phyloP scores from a whole-genome alignment of 192 early-diverging fungal genomes.

The Entophlyctis helioformis region DNA sequence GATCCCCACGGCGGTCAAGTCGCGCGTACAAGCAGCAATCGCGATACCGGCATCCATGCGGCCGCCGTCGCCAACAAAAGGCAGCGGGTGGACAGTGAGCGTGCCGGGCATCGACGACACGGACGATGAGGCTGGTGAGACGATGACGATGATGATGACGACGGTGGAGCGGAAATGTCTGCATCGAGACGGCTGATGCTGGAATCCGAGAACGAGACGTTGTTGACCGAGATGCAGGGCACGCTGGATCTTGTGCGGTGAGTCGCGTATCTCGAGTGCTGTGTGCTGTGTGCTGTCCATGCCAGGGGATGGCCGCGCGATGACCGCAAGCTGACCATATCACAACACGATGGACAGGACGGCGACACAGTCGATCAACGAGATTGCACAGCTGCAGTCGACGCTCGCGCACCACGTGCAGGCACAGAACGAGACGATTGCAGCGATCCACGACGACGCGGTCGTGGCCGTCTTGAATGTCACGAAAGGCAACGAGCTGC shows the following conservation, averaged over 20 bases:
- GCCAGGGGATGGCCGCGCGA: too few relatives aligned
- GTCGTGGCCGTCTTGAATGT: constrained; percentile 17
- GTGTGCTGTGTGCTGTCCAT: too few relatives aligned
- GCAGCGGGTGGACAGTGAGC: too few relatives aligned
- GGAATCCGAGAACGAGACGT: constrained; percentile 21
- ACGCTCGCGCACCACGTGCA: constrained; percentile 22
- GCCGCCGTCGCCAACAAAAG: too few relatives aligned
- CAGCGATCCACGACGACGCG: constrained; percentile 25
- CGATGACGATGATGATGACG: constrained; percentile 24
- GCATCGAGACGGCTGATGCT: constrained; percentile 14
- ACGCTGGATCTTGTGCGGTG: constrained; percentile 31
- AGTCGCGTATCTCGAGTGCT: neutral
- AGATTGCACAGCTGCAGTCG: constrained; percentile 22
- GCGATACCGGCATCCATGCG: too few relatives aligned
- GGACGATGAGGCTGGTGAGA: neutral
- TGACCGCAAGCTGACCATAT: neutral
- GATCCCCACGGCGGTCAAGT: too few relatives aligned
- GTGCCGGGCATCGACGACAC: neutral
- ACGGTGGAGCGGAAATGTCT: constrained; percentile 6
- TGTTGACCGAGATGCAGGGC: constrained; percentile 19
- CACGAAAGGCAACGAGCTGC: constrained; percentile 15
- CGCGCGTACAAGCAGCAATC: too few relatives aligned
- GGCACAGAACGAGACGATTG: constrained; percentile 21
- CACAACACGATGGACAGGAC: constrained; percentile 3
- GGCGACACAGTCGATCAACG: constrained; percentile 25